Percentiles rank a stretch among this genome's conserved stretches.
Evolutionary conservation across 2,329 filamentous ascomycete species (phyloP).

Genomic region (Escovopsis sp.): DNA sequence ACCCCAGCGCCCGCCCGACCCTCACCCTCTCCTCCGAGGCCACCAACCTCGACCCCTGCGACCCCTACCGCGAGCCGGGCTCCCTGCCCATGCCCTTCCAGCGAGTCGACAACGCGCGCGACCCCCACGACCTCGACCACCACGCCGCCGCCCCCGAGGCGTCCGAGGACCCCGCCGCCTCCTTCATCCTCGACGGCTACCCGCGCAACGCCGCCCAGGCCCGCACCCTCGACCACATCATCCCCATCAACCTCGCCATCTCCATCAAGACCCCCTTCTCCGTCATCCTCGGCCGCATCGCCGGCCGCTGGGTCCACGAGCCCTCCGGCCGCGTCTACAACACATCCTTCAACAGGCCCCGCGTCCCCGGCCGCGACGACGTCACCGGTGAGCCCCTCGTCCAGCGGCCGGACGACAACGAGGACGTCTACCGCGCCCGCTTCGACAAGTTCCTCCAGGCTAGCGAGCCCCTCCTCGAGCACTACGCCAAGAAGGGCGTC

Average conservation of each 20-base stretch:
- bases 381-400: slow-evolving; percentile 76
- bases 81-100: slow-evolving; percentile 26
- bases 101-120: not conserved
- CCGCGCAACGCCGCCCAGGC: slow-evolving; percentile 79
- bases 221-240: slow-evolving; percentile 56
- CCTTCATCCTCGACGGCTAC: slow-evolving; percentile 93
- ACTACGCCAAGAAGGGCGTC: slow-evolving; percentile 74
- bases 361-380: slow-evolving; percentile 69
- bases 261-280: slow-evolving; percentile 72
- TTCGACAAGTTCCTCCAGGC: slow-evolving; percentile 78
- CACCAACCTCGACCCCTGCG: slow-evolving; percentile 12
- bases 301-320: slow-evolving; percentile 85
- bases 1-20: slow-evolving; percentile 25
- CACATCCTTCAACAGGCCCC: slow-evolving; percentile 78
- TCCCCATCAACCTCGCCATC: slow-evolving; percentile 92
- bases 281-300: slow-evolving; percentile 80
- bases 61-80: slow-evolving; percentile 19
- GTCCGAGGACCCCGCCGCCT: slow-evolving; percentile 61
- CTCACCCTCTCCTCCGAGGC: slow-evolving; percentile 36
- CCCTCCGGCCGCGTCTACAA: slow-evolving; percentile 91
- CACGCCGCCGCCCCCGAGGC: slow-evolving; percentile 24
- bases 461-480: slow-evolving; percentile 69
- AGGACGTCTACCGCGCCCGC: slow-evolving; percentile 70
- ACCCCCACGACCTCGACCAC: slow-evolving; percentile 14
- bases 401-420: slow-evolving; percentile 72